Conservation (phyloP, 106 monocot genomes). For the Dioscorea alata region DNA sequence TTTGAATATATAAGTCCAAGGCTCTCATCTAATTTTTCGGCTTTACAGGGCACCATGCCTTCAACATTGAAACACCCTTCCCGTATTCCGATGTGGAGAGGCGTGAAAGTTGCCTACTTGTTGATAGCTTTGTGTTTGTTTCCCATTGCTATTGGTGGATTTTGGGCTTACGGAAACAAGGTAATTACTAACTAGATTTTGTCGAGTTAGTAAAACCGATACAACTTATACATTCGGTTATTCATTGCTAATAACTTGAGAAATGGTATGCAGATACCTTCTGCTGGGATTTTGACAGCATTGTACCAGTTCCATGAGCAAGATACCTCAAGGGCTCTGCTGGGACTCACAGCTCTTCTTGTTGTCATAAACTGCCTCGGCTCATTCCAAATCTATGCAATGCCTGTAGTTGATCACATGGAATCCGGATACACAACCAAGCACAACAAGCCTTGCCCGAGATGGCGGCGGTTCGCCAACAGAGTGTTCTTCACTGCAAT, state of each 20-base stretch:
- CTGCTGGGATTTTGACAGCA: conserved; percentile 60
- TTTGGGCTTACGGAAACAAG: conserved; percentile 88
- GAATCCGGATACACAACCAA: conserved; percentile 57
- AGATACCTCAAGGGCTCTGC: conserved; percentile 39
- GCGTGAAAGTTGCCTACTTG: conserved; percentile 62
- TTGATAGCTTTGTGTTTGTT: conserved; percentile 59
- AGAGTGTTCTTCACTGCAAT: conserved; percentile 49
- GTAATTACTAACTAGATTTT: conserved; percentile 16
- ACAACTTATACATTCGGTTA: neutral
- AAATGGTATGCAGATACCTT: conserved; percentile 48
- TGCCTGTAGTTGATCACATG: conserved; percentile 76
- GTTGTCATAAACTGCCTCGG: conserved; percentile 71
- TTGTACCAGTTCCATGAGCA: conserved; percentile 48
- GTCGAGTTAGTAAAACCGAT: too few relatives aligned
- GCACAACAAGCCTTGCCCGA: conserved; percentile 66
- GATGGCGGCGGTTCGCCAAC: conserved; percentile 44
- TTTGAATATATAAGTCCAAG: too few relatives aligned
- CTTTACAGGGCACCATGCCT: conserved; percentile 76
- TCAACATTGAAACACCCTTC: conserved; percentile 79
- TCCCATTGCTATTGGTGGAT: conserved; percentile 79
- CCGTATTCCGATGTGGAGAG: conserved; percentile 84
- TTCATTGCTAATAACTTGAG: neutral
- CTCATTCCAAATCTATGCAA: conserved; percentile 85
- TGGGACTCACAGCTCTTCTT: conserved; percentile 53
- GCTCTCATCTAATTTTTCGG: too few relatives aligned